Conservation (phyloP, 345 rosid genomes). For the Eucalyptus curtisii region DNA sequence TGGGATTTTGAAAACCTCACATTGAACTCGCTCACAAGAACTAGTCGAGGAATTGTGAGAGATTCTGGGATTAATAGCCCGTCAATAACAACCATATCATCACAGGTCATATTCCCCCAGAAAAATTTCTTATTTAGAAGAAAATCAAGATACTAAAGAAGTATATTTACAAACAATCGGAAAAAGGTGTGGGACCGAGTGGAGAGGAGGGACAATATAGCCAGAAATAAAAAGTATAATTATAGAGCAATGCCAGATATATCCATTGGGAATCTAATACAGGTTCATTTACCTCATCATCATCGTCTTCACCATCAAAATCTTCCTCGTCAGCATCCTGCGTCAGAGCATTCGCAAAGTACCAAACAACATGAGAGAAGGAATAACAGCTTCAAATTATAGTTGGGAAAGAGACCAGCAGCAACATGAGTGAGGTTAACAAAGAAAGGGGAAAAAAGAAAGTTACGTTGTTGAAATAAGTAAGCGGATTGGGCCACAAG, state of each 20-base stretch:
- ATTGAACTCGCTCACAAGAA: background rate
- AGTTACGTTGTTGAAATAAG: conserved; percentile 71
- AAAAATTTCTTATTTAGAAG: background rate
- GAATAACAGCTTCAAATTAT: background rate
- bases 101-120: background rate
- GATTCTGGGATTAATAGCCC: background rate
- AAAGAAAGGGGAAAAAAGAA: background rate
- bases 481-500: conserved; percentile 87
- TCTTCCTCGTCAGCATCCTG: conserved; percentile 61
- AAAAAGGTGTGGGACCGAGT: background rate
- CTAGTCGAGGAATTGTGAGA: background rate
- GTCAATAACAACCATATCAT: background rate
- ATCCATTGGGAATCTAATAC: background rate
- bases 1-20: background rate
- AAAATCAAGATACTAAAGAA: background rate
- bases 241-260: background rate
- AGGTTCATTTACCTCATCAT: conserved; percentile 13
- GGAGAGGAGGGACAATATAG: background rate
- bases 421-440: background rate
- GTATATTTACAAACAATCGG: background rate
- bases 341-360: background rate
- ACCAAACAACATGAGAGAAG: background rate
- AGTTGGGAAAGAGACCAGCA: background rate
- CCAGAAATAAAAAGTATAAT: background rate
- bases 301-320: conserved; percentile 19